Evolutionary conservation across 1,284 basidiomycete genomes (phyloP).

Genomic region (Albatrellus sp.): DNA sequence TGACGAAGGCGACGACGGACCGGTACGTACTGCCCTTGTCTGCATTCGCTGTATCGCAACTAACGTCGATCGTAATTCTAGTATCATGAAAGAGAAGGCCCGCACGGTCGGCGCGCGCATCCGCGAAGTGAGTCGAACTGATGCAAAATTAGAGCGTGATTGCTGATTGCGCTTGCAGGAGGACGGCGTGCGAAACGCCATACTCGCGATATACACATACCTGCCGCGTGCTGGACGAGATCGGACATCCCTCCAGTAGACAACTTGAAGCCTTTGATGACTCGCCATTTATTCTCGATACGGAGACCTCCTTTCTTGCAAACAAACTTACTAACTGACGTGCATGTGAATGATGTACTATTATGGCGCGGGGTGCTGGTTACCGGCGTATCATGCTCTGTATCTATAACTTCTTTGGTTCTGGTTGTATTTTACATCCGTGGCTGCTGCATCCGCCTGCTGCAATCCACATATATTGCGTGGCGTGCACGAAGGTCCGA

Average conservation of each 20-base stretch:
- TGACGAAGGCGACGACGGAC: constrained; percentile 41
- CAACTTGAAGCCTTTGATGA: neutral
- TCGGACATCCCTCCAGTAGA: constrained; percentile 7
- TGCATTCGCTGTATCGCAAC: neutral
- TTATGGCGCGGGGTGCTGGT: too few relatives aligned
- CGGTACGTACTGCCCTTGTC: constrained; percentile 19
- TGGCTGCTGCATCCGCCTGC: too few relatives aligned
- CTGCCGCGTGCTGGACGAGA: constrained; percentile 26
- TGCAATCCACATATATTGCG: too few relatives aligned
- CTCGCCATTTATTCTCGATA: too few relatives aligned
- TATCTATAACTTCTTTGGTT: too few relatives aligned
- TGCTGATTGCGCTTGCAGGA: constrained; percentile 22
- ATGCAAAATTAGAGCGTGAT: neutral
- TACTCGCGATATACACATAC: constrained; percentile 36
- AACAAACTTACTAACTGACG: too few relatives aligned
- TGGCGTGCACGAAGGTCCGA: too few relatives aligned
- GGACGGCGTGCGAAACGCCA: constrained; percentile 36
- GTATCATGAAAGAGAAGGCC: constrained; percentile 54
- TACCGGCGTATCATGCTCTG: too few relatives aligned
- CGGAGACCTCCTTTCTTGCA: too few relatives aligned
- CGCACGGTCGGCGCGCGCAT: constrained; percentile 52
- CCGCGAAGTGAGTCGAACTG: constrained; percentile 26
- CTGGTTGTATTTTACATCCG: too few relatives aligned
- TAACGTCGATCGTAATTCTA: constrained; percentile 11
- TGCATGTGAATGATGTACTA: too few relatives aligned